Conservation (phyloP, 2,329 filamentous ascomycete genomes). For the Lecanicillium sp. region DNA sequence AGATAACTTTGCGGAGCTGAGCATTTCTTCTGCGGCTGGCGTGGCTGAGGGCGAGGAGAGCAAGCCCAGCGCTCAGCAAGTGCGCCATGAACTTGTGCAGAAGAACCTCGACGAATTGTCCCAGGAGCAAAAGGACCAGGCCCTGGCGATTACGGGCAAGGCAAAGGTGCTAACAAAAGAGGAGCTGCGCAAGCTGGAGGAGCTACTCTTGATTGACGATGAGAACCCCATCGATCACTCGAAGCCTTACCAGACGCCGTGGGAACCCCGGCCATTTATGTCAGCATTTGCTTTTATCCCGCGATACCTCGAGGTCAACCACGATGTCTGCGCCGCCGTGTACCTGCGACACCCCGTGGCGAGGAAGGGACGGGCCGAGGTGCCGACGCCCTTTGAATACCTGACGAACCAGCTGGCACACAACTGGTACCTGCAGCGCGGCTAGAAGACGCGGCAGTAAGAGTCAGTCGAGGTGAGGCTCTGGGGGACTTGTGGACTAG, state of each 20-base stretch:
- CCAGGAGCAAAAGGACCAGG: constrained; percentile 27
- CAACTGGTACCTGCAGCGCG: constrained; percentile 86
- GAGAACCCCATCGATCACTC: constrained; percentile 69
- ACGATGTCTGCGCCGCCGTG: constrained; percentile 91
- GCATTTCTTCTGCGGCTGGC: constrained; percentile 16
- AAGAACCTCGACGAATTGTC: constrained; percentile 30
- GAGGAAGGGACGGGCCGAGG: constrained; percentile 70
- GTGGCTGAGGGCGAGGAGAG: constrained; percentile 1
- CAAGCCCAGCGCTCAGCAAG: no score
- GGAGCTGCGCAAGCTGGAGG: constrained; percentile 48
- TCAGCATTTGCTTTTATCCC: constrained; percentile 91
- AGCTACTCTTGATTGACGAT: constrained; percentile 55
- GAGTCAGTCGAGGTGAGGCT: neutral
- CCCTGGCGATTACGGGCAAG: constrained; percentile 27
- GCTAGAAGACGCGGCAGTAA: constrained; percentile 41
- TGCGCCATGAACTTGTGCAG: constrained; percentile 27
- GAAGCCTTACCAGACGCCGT: constrained; percentile 89
- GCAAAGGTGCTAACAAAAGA: constrained; percentile 32
- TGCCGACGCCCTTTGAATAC: constrained; percentile 73
- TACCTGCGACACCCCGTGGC: constrained; percentile 93
- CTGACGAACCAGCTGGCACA: constrained; percentile 75
- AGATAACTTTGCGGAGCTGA: constrained; percentile 25
- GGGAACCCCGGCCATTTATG: constrained; percentile 83
- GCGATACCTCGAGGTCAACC: constrained; percentile 93
- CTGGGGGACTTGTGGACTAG: neutral